Evolutionary conservation across 495 filamentous ascomycete species (phyloP), one percentile per base, ranked within the genome.

Genomic region (Neurospora sp.): DNA sequence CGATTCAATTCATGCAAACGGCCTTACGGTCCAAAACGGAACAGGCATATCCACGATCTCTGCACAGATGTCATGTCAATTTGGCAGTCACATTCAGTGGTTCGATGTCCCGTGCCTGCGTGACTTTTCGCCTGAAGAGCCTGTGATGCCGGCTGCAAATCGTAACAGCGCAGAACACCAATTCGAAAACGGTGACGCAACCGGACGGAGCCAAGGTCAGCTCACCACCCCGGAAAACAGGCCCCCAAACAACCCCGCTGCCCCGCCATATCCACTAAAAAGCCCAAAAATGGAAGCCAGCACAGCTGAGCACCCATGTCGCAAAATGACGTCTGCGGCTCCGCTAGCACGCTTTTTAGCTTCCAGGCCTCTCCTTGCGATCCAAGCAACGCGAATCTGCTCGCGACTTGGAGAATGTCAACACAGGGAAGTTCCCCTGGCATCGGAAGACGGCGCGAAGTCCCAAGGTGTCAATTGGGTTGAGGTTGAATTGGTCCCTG

Each of bases 301-400:
- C 43, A 59, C 71, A 59, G 31, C 71, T 66, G 54, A 66, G 54
- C 54, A 73, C 75, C 77, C 77, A 45, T 42, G 75, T 71, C 71
- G 36, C n/a, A 43, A 72, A 72, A 80, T 81, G 79, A 81, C 79
- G 78, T 81, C 74, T 75, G 74, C 73, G 77, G 77, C 73, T 76
- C 77, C 75, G 69, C 74, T 54, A 38, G 37, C 37, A 28, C 39
- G 37, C 40, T 28, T 38, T 70, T 70, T 45, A 37, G 39, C 39
- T 70, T 70, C 69, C 69, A 38, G 34, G 9, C 69, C 69, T 40
- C 69, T 39, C 69, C 69, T 0, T 2, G 4, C 9, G 36, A 39
- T 39, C 34, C 34, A 40, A 38, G 69, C n/a, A 43, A 70, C 19
- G 34, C 36, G 36, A 70, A 40, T n/a, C 69, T 70, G 69, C 69